phyloP scores from a whole-genome alignment of 2,329 filamentous ascomycete genomes.

The Capronia coronata region DNA sequence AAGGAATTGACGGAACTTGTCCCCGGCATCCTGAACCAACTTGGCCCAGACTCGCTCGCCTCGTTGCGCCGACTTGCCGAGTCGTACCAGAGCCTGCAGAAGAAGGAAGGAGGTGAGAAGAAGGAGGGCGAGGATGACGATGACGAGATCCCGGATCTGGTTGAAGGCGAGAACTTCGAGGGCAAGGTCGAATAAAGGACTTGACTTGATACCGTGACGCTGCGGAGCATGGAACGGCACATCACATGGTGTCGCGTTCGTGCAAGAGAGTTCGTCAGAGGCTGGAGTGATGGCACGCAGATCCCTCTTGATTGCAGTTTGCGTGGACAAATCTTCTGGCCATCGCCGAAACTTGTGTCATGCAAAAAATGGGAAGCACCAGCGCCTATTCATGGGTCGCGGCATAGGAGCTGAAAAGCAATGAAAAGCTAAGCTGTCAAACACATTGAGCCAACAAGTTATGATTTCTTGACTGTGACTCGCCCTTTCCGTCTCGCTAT shows the following conservation, averaged over 20 bases:
- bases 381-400: background rate
- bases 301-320: background rate
- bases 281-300: background rate
- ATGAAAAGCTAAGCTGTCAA: background rate
- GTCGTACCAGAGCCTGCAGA: constrained; percentile 99
- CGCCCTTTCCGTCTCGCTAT: background rate
- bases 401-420: background rate
- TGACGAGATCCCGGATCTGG: constrained; percentile 88
- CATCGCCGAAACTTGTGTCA: background rate
- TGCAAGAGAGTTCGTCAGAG: too few species aligned
- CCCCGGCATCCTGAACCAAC: constrained; percentile 98
- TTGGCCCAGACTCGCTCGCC: constrained; percentile 94
- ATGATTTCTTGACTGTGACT: background rate
- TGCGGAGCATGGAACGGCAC: background rate
- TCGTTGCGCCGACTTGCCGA: constrained; percentile 97
- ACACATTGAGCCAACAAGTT: background rate
- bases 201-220: background rate
- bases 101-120: constrained; percentile 72
- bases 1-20: constrained; percentile 99
- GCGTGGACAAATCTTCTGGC: background rate
- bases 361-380: background rate
- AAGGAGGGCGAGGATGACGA: constrained; percentile 70
- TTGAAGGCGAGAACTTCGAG: constrained; percentile 97
- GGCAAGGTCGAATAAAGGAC: constrained; percentile 79
- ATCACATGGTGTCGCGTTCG: too few species aligned